A percentile compares a stretch with the other conserved stretches of the same genome.
phyloP scores from a whole-genome alignment of 2,329 filamentous ascomycete species.

The Epichloe hybrida region DNA sequence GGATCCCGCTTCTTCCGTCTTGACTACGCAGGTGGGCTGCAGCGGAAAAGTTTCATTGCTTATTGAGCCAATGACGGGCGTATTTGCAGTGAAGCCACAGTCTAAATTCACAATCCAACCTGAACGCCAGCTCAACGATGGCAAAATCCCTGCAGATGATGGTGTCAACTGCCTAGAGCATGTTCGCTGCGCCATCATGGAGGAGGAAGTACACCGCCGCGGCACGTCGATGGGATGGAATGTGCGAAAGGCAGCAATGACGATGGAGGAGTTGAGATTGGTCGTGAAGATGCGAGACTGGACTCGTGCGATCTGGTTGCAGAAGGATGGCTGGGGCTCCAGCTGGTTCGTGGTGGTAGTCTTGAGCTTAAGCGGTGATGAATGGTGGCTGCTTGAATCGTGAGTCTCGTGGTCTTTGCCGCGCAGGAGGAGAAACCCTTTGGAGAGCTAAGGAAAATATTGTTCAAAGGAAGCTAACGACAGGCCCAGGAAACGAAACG shows the following conservation, averaged over 20 bases:
- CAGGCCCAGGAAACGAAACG: constrained; percentile 10
- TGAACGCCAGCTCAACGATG: constrained; percentile 52
- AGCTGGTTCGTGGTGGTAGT: constrained; percentile 62
- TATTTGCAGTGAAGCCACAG: constrained; percentile 55
- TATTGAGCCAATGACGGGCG: constrained; percentile 69
- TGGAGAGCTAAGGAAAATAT: constrained; percentile 7
- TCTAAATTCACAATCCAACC: constrained; percentile 39
- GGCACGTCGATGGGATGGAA: constrained; percentile 54
- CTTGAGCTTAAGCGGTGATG: constrained; percentile 58
- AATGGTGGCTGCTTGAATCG: constrained; percentile 64
- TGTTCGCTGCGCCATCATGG: constrained; percentile 46
- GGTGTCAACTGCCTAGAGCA: constrained; percentile 44
- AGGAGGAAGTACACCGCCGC: constrained; percentile 46
- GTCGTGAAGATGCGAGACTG: constrained; percentile 50
- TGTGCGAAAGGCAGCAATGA: constrained; percentile 32
- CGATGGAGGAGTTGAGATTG: constrained; percentile 41
- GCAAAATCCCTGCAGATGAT: constrained; percentile 42
- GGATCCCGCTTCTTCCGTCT: constrained; percentile 52
- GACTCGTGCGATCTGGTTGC: constrained; percentile 55
- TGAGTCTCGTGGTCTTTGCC: constrained; percentile 20
- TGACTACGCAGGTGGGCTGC: constrained; percentile 59
- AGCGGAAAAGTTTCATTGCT: constrained; percentile 45
- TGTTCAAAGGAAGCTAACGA: not conserved
- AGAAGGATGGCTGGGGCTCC: constrained; percentile 54
- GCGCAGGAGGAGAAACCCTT: not conserved